Evolutionary conservation across 441 rosid species (phyloP), one percentile per base, ranked within the genome.

Genomic region (Hura crepitans): DNA sequence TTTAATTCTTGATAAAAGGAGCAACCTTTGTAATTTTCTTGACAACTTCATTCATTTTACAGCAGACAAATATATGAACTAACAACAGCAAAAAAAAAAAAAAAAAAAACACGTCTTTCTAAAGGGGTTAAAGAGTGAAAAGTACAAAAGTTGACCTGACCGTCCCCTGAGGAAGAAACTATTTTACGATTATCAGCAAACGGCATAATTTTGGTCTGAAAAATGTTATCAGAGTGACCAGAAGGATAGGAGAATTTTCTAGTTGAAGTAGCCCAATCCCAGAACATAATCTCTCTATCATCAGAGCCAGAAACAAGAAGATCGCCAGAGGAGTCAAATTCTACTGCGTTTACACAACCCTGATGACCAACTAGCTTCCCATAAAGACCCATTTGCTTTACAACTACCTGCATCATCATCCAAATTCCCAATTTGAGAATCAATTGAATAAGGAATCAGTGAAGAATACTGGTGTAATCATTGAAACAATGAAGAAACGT

Each of bases 281-380:
- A 89, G 5, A 87, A 66, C 68, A 80, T 79, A 53, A 87, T 83
- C 35, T 76, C 72, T 66, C 68, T 81, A 70, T 89, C 96, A 82
- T 87, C 91, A 27, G 96, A 89, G 60, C 96, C 90, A 9, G 89
- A 89, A 50, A 89, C 83, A 71, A 86, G 89, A 69, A 80, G 33
- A 20, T 87, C 86, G 2, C 91, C 89, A 33, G 83, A 55, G 27
- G 85, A 82, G 75, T 80, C 82, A 79, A 87, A 87, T 69, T 78
- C 89, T 22, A 87, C 70, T 0, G 85, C 74, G 69, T 87, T 90
- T 35, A 90, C 89, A 57, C 93, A 86, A n/a, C 91, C 93, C 23
- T 79, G 81, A 69, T 86, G 96, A 47, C 89, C 91, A 65, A 63
- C 67, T 72, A 89, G 75, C 79, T 81, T 79, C 72, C 84, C 82